phyloP scores from a whole-genome alignment of 169 alveolate genomes.

The Amoebophrya sp. region DNA sequence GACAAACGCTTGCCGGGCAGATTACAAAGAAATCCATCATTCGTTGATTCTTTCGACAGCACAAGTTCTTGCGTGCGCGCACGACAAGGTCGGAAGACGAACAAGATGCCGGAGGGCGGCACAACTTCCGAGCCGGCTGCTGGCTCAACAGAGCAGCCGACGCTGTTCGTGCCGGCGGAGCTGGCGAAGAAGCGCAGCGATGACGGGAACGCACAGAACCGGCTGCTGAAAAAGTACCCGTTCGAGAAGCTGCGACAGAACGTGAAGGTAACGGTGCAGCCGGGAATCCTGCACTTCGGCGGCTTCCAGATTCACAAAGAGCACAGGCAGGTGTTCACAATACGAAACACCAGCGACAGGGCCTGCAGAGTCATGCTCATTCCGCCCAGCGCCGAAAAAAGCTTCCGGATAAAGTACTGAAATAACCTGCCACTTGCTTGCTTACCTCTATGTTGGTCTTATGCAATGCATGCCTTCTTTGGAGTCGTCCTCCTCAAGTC shows the following conservation, averaged over 20 bases:
- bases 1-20: too few species aligned
- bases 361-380: neutral
- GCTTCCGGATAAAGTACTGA: neutral
- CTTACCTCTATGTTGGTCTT: neutral
- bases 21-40: too few species aligned
- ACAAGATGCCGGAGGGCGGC: too few species aligned
- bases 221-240: neutral
- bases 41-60: too few species aligned
- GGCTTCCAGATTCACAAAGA: neutral
- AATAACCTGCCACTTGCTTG: neutral
- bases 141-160: too few species aligned
- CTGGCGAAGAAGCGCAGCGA: neutral
- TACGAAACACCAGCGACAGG: neutral
- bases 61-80: too few species aligned
- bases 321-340: neutral
- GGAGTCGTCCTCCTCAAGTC: too few species aligned
- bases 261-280: neutral
- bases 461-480: too few species aligned
- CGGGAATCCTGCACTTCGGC: neutral
- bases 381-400: neutral
- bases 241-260: neutral
- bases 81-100: too few species aligned
- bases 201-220: neutral
- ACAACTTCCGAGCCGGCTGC: too few species aligned
- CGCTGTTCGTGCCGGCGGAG: neutral